These are phyloP conservation scores for Phascolomyces articulosus DNA, from an alignment of 371 early-diverging fungal species.

Conservation along the genomic window DNA sequence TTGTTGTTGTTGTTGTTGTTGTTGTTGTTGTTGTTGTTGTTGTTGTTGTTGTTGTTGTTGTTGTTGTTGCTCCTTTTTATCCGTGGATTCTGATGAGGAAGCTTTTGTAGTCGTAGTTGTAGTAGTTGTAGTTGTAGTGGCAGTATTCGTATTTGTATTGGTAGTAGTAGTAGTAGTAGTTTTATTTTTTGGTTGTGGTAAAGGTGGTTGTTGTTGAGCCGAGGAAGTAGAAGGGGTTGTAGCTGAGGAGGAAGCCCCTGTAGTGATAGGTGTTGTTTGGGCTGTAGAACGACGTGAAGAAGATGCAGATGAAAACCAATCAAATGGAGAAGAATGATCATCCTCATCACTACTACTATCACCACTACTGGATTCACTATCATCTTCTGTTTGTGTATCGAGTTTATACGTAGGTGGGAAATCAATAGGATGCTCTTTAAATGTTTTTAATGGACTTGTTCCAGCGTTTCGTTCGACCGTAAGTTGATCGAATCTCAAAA, in stretches of 20 bases:
- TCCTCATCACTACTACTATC: constrained; percentile 8
- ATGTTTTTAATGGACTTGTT: constrained; percentile 58
- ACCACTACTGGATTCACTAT: constrained; percentile 8
- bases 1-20: not conserved
- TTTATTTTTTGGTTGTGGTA: constrained; percentile 1
- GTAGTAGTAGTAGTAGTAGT: not conserved
- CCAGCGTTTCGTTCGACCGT: constrained; percentile 46
- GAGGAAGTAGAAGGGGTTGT: not conserved
- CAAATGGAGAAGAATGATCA: not conserved
- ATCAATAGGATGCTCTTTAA: constrained; percentile 75
- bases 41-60: not conserved
- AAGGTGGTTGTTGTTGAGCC: constrained; percentile 3
- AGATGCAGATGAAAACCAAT: constrained; percentile 16
- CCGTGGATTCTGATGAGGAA: not conserved
- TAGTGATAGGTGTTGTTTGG: constrained; percentile 13
- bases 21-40: constrained; percentile 5
- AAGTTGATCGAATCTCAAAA: constrained; percentile 63
- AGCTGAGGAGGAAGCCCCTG: constrained; percentile 4
- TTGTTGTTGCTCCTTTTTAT: not conserved
- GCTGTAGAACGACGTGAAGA: constrained; percentile 17
- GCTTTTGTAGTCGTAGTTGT: not conserved
- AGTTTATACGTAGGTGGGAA: constrained; percentile 92
- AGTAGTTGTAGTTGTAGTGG: not conserved
- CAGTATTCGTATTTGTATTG: not conserved
- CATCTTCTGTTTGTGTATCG: constrained; percentile 41